Base-by-base conservation (phyloP, 139 green algal species). In the Chlorella ohadii region DNA sequence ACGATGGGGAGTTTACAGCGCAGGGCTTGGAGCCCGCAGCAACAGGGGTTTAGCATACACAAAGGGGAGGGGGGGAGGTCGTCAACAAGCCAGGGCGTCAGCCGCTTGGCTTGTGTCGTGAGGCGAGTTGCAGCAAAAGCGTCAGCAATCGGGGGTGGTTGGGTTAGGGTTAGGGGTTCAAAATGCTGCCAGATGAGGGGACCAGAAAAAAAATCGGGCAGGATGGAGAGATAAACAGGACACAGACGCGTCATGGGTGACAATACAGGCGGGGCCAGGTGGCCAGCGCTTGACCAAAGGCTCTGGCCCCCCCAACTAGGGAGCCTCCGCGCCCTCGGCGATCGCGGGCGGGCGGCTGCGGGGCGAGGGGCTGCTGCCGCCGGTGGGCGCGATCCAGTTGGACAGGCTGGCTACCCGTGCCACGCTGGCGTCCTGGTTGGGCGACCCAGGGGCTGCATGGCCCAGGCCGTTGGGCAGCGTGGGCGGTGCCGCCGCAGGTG, bases 381-480 rank as follows among this genome's bases (percentile, higher is more conserved):
- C 25, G 25, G 57, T 28, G 28, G 76, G 39, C 1, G 57, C 38
- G 17, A 84, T 76, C 64, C 78, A 88, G 57, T 75, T 88, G 68
- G 31, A 47, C 2, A 85, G 84, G 44, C 61, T 83, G 84, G 55
- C 68, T 17, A 78, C 80, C 3, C 80, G 80, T 4, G 70, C 70
- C 55, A 85, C 80, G 31, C 39, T 78, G 41, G 28, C 31, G 27
- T 75, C 76, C 38, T 56, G 31, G 20, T n/a, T 57, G 39, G 76
- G 59, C 0, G 59, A 72, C 36, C 59, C 27, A 1, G 59, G 76
- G 3, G 76, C 76, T 9, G 64, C 59, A 13, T 33, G 16, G 11
- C 39, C 64, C 64, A 65, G 63, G 12, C 59, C 76, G 76, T 72
- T 82, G 23, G 59, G 38, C 31, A 55, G 79, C 68, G 23, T 23